phyloP scores from a whole-genome alignment of 129 eudicot genomes.

The Centrapalus pauciflorus region DNA sequence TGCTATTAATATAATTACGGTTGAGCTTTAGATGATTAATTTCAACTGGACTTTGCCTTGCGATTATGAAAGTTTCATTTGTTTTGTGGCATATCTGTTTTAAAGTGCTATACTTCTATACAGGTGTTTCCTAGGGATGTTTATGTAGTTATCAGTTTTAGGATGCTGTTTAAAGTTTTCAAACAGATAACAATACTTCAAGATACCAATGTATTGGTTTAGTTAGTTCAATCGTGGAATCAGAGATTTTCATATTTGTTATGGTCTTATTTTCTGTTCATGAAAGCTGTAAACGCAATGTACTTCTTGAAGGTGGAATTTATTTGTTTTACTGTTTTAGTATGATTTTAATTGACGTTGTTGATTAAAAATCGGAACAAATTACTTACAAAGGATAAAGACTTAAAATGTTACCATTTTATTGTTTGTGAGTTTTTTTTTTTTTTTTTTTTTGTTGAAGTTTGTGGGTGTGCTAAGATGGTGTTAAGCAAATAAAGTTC shows the following conservation, averaged over 20 bases:
- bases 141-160: background rate
- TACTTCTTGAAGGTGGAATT: background rate
- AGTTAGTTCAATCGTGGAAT: background rate
- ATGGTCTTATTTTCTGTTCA: background rate
- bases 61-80: background rate
- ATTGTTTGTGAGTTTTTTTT: background rate
- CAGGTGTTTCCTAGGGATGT: slow-evolving; percentile 9
- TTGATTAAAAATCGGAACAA: background rate
- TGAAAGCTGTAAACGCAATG: background rate
- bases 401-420: background rate
- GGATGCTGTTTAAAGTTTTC: slow-evolving; percentile 1
- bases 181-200: background rate
- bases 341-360: background rate
- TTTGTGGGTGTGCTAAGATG: slow-evolving; percentile 5
- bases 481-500: background rate
- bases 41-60: background rate
- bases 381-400: background rate
- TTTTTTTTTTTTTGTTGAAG: no score
- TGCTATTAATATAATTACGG: background rate
- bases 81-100: background rate
- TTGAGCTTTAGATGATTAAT: background rate
- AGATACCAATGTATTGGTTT: background rate
- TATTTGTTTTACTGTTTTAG: background rate
- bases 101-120: background rate
- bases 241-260: background rate